Evolutionary conservation across 2,329 filamentous ascomycete genomes (phyloP), one percentile per base, ranked within the genome.

Genomic region (Pseudogymnoascus sp.): DNA sequence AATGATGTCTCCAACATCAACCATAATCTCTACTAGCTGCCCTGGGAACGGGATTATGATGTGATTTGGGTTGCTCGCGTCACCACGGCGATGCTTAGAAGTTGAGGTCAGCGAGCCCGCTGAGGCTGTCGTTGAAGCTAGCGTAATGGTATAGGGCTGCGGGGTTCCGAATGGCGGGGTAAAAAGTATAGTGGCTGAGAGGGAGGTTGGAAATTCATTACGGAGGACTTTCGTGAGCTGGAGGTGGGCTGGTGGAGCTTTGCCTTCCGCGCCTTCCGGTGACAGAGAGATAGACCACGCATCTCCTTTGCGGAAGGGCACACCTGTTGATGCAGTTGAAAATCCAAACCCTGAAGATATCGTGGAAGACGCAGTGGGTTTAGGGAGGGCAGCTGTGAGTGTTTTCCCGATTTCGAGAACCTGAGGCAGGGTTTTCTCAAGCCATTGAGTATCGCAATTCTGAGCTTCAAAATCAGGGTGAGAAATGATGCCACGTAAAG

Each of bases 201-300:
- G 75, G 0, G 79, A 79, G 2, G 77, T 66, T 0, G 85, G 84
- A 65, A 88, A 87, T 62, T 86, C 83, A 70, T 87, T 87, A 28
- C 79, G 79, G 0, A 84, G 75, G 12, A 88, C 73, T 7, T 79
- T 79, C 0, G 78, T 78, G 10, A 88, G 72, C 62, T 79, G 76
- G 3, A 88, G 72, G 66, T 87, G 84, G 63, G 84, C 80, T 2
- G 71, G 74, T 64, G 64, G 69, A 50, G 66, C 63, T 63, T 66
- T 53, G 66, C 67, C 50, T 65, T 70, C 61, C 3, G 72, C 14
- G n/a, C 33, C 59, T 35, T 37, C 12, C 7, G 79, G 72, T 1
- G 78, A 71, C 1, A 86, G 74, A 1, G 75, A 75, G 33, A 86
- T 74, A 0, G 80, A 78, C 83, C 84, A 86, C 1, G 82, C 81